Percentiles rank a stretch among this genome's conserved stretches.
phyloP scores from a whole-genome alignment of 257 asterid species.

The Rhazya stricta region DNA sequence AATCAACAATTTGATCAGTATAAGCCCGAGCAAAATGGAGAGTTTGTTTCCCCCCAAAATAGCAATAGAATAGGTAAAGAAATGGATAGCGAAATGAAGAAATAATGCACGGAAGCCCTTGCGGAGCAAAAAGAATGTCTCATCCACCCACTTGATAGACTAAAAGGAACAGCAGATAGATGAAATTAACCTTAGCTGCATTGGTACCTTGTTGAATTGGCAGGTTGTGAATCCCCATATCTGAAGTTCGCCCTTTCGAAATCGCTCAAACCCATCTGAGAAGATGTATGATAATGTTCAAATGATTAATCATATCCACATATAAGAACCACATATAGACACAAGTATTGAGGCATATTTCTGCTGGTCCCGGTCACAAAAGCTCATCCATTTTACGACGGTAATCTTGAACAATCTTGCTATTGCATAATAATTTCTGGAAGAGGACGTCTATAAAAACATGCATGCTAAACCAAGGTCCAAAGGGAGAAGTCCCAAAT shows the following conservation, averaged over 20 bases:
- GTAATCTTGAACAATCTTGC: too few relatives aligned
- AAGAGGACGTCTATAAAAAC: background rate
- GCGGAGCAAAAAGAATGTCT: background rate
- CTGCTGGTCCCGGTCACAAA: background rate
- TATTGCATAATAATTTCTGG: background rate
- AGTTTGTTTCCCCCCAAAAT: background rate
- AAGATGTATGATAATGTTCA: slow-evolving; percentile 12
- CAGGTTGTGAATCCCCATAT: slow-evolving; percentile 57
- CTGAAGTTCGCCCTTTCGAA: slow-evolving; percentile 47
- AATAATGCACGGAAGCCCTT: background rate
- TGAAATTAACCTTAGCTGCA: background rate
- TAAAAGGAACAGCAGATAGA: background rate
- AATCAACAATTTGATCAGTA: slow-evolving; percentile 14
- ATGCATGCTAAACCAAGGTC: slow-evolving; percentile 2
- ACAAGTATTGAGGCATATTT: background rate
- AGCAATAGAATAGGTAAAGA: background rate
- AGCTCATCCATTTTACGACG: background rate
- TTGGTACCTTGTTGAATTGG: slow-evolving; percentile 41
- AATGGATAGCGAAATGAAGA: background rate
- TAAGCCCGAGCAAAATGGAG: background rate
- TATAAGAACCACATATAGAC: too few relatives aligned
- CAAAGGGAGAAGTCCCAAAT: background rate
- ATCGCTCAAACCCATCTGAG: slow-evolving; percentile 63
- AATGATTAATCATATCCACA: background rate
- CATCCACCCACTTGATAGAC: background rate